Conservation (phyloP, 306 rosid species). For the Citrullus mucosospermus region DNA sequence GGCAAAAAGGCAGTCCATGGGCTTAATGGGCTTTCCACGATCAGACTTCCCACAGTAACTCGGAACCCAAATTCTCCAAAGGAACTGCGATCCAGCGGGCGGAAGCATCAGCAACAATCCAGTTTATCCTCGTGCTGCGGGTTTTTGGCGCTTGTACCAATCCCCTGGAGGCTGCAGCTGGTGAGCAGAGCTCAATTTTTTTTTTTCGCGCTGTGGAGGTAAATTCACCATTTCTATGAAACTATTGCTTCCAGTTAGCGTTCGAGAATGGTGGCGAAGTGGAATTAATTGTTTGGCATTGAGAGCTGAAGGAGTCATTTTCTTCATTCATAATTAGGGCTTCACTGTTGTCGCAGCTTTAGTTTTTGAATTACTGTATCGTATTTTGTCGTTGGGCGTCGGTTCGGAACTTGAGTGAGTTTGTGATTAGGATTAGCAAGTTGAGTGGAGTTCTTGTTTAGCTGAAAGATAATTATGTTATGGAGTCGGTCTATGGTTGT, state of each 20-base stretch:
- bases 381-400: neutral
- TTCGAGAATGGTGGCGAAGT: neutral
- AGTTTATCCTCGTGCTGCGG: neutral
- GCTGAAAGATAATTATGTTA: neutral
- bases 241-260: neutral
- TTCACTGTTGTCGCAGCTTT: neutral
- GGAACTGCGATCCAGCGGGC: neutral
- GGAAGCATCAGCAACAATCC: neutral
- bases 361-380: neutral
- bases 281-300: neutral
- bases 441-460: neutral
- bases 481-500: neutral
- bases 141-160: neutral
- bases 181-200: neutral
- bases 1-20: neutral
- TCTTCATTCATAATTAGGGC: neutral
- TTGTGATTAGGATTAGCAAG: neutral
- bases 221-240: neutral
- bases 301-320: neutral
- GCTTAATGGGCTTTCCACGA: neutral
- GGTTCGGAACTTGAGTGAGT: neutral
- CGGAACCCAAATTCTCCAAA: neutral
- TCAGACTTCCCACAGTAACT: neutral
- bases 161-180: neutral
- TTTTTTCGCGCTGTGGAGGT: neutral